Evolutionary conservation across 148 eudicot genomes (phyloP), one percentile per base, ranked within the genome.

Genomic region (Rhododendron ovatum): DNA sequence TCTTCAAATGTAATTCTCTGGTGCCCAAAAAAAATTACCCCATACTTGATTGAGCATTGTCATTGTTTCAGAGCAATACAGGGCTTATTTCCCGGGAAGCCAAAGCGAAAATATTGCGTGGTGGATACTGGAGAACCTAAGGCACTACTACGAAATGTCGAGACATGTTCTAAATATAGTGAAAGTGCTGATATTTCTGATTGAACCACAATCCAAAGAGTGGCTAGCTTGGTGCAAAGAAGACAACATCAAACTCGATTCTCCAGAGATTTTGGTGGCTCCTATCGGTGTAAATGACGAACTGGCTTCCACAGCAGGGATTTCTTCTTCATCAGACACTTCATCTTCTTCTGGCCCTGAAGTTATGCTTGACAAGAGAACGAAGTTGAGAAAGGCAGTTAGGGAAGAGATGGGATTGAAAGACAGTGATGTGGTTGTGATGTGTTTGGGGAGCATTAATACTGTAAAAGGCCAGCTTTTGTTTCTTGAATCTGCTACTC

Each of bases 41-140:
- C 4, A 50, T 17, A 18, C 18, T 30, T 76, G 22, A 84, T 30
- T 83, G 17, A 82, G 45, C 51, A 10, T 33, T 85, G 5, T 55
- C 82, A 82, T 85, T 84, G 47, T 63, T 85, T 79, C 97, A 98
- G 99, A 95, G 86, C 90, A 88, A 85, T 98, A 98, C 88, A 89
- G 90, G 82, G 87, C 89, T 10, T 91, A 86, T 85, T 93, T 90
- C 67, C 89, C 89, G 12, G 95, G 98, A 79, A 96, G 95, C 85
- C 92, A 98, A 45, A 94, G 92, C 73, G 15, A 67, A 3, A 93
- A 94, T 90, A 93, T 98, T 87, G 93, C 92, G 73, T 98, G 99
- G 99, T 98, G 99, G 99, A 98, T 98, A 91, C 95, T 98, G 99
- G 99, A 98, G 93, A 98, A 98, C 89, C 90, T 96, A 28, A 92